A percentile compares a stretch with the other conserved stretches of the same genome.
phyloP scores from a whole-genome alignment of 352 stramenopile genomes.

The Phytophthora hibernalis region DNA sequence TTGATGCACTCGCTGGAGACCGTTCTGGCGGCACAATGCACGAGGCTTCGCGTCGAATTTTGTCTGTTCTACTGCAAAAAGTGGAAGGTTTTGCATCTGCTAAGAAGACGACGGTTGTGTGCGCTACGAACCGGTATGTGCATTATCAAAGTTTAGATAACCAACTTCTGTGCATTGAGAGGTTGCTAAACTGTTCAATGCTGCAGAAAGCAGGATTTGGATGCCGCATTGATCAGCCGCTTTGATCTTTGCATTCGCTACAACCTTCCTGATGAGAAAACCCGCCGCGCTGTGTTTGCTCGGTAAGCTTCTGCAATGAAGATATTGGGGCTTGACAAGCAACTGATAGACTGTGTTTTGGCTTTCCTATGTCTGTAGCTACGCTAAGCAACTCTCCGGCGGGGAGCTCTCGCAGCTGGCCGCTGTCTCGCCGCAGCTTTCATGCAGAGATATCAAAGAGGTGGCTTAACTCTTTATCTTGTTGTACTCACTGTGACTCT shows the following conservation, averaged over 20 bases:
- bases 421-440: constrained; percentile 82
- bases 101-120: constrained; percentile 94
- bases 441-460: constrained; percentile 95
- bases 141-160: background rate
- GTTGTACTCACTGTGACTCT: background rate
- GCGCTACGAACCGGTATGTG: constrained; percentile 88
- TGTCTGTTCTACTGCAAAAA: constrained; percentile 93
- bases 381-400: constrained; percentile 89
- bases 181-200: constrained; percentile 3
- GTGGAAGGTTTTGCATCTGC: constrained; percentile 93
- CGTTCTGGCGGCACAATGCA: constrained; percentile 91
- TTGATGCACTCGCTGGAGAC: constrained; percentile 91
- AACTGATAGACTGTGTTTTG: background rate
- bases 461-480: constrained; percentile 29
- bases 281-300: constrained; percentile 88
- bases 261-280: constrained; percentile 86
- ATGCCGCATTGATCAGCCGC: constrained; percentile 92
- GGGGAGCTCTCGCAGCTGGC: constrained; percentile 85
- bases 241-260: constrained; percentile 95
- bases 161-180: background rate
- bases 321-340: background rate
- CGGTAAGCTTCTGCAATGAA: constrained; percentile 47
- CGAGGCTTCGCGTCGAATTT: constrained; percentile 91
- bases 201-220: constrained; percentile 92
- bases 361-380: constrained; percentile 46